Percentiles rank a stretch among this genome's conserved stretches.
Evolutionary conservation across 2,329 filamentous ascomycete genomes (phyloP).

Genomic region (Hawksworthiomyces lignivorus): DNA sequence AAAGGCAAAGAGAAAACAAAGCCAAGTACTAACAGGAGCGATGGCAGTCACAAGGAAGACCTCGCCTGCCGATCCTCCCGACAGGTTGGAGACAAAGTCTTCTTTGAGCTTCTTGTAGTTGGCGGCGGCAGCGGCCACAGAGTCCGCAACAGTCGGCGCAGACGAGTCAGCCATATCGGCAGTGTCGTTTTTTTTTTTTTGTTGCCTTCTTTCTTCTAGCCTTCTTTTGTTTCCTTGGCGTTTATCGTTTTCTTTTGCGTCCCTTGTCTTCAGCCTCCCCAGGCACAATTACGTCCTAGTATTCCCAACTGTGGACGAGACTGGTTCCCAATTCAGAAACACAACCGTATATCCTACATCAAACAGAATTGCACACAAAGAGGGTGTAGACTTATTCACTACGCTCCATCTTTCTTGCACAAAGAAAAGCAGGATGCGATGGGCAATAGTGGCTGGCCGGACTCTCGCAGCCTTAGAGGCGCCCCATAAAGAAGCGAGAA

Average conservation of each 20-base stretch:
- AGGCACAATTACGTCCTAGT: too few relatives aligned
- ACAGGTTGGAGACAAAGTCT: slow-evolving; percentile 87
- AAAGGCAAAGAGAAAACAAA: slow-evolving; percentile 1
- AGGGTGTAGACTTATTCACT: too few relatives aligned
- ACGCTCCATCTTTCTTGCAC: too few relatives aligned
- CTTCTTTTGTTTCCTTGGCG: not conserved
- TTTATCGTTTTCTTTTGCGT: too few relatives aligned
- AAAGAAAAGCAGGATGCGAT: too few relatives aligned
- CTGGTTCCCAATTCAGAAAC: too few relatives aligned
- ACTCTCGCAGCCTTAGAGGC: too few relatives aligned
- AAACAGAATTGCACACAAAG: too few relatives aligned
- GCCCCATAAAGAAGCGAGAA: not conserved
- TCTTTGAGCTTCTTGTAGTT: slow-evolving; percentile 90
- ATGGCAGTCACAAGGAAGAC: slow-evolving; percentile 82
- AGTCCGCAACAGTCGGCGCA: slow-evolving; percentile 3
- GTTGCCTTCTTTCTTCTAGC: not conserved
- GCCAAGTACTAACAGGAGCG: slow-evolving; percentile 59
- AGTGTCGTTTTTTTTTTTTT: not conserved
- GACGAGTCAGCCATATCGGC: slow-evolving; percentile 7
- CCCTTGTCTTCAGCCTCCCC: too few relatives aligned
- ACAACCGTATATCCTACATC: too few relatives aligned
- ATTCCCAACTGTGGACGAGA: too few relatives aligned
- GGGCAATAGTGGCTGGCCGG: too few relatives aligned
- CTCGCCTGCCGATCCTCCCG: slow-evolving; percentile 74
- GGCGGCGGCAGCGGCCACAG: slow-evolving; percentile 23